Conservation (phyloP, 108 stramenopile species). For the Cyclostephanos invisitatus region DNA sequence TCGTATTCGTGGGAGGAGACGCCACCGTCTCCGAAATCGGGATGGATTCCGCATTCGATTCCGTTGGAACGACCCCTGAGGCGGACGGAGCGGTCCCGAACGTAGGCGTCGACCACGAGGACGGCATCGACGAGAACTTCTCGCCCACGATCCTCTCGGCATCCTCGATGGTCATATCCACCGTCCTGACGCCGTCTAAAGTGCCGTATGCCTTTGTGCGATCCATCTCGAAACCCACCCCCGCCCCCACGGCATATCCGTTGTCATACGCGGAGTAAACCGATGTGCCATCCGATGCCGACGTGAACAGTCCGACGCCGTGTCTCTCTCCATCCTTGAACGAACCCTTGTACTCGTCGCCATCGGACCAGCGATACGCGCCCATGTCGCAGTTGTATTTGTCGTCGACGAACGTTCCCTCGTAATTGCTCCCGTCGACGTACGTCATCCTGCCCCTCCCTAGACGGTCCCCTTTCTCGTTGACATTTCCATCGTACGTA, state of each 20-base stretch:
- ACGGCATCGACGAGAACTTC: too few relatives aligned
- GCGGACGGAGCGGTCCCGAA: too few relatives aligned
- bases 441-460: slow-evolving; percentile 39
- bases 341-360: slow-evolving; percentile 25
- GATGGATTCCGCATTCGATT: too few relatives aligned
- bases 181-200: slow-evolving; percentile 12
- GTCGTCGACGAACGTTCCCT: slow-evolving; percentile 27
- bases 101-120: too few relatives aligned
- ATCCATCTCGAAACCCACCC: slow-evolving; percentile 24
- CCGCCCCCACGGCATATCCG: slow-evolving; percentile 19
- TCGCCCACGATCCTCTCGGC: slow-evolving; percentile 25
- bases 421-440: slow-evolving; percentile 19
- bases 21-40: too few relatives aligned
- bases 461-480: slow-evolving; percentile 17
- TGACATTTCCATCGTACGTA: slow-evolving; percentile 25
- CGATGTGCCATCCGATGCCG: slow-evolving; percentile 15
- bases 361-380: slow-evolving; percentile 32
- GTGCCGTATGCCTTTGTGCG: slow-evolving; percentile 11
- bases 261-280: slow-evolving; percentile 20
- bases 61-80: too few relatives aligned
- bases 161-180: slow-evolving; percentile 19
- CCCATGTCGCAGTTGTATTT: slow-evolving; percentile 32
- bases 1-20: too few relatives aligned
- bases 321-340: slow-evolving; percentile 29
- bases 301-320: slow-evolving; percentile 27